phyloP scores from a whole-genome alignment of 1,284 basidiomycete genomes.

The Porodaedalea pini region DNA sequence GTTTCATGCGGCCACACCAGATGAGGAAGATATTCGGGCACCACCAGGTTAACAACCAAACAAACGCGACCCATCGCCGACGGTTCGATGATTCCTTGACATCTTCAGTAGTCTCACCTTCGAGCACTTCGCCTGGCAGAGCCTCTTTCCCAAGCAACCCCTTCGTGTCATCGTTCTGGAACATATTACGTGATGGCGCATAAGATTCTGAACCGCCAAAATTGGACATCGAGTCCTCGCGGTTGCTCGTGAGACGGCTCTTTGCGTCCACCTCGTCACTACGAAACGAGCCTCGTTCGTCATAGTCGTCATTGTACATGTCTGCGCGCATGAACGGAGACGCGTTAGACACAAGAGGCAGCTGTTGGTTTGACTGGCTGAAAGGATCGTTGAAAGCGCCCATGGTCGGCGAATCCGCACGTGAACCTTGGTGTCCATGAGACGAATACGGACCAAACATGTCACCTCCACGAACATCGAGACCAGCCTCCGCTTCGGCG shows the following conservation, averaged over 20 bases:
- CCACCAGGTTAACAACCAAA: constrained; percentile 93
- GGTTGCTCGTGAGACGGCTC: constrained; percentile 69
- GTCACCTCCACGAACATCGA: constrained; percentile 67
- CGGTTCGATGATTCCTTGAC: constrained; percentile 78
- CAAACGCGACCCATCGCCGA: constrained; percentile 84
- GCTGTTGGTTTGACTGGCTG: constrained; percentile 53
- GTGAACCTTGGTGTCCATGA: constrained; percentile 35
- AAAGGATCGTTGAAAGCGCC: constrained; percentile 50
- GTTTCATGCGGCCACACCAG: constrained; percentile 86
- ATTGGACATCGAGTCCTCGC: constrained; percentile 75
- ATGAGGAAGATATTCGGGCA: constrained; percentile 72
- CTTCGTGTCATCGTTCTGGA: constrained; percentile 74
- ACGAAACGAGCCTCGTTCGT: constrained; percentile 73
- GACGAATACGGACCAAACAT: constrained; percentile 75
- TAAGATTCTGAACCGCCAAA: constrained; percentile 82
- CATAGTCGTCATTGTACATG: constrained; percentile 72
- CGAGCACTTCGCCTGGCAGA: constrained; percentile 74
- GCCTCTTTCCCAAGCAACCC: constrained; percentile 77
- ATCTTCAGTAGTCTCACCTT: constrained; percentile 85
- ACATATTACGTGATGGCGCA: constrained; percentile 93
- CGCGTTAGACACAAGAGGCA: constrained; percentile 76
- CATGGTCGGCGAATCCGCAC: constrained; percentile 41
- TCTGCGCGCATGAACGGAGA: constrained; percentile 72
- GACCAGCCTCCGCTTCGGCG: constrained; percentile 72
- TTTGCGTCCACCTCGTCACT: constrained; percentile 74